Evolutionary conservation across 2,329 filamentous ascomycete genomes (phyloP), one percentile per base, ranked within the genome.

Genomic region (Scytalidium lignicola): DNA sequence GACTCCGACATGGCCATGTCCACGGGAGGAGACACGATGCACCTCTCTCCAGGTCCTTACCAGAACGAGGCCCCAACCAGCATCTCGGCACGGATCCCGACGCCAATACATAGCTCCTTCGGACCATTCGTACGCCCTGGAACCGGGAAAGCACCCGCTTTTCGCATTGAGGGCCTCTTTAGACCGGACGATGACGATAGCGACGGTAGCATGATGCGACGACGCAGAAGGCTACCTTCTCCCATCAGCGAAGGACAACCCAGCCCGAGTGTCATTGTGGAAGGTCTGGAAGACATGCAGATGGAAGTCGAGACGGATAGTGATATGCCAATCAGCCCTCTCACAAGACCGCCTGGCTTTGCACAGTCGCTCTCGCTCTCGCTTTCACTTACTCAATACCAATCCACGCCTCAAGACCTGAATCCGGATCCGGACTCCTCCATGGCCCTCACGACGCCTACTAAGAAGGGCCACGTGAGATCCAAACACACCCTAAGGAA

Each of bases 181-280:
- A 47, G 41, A 15, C 54, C 54, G n/a, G 57, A 59, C 41, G 59
- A 60, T n/a, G 55, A 62, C 47, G 56, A 52, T 40, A 44, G 56
- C 21, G 50, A 61, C 41, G 58, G 56, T 48, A 51, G 51, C 15
- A 37, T 37, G 15, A 56, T 64, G 39, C 50, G 53, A 41, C 55
- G 60, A 32, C 57, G 56, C 44, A 51, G 61, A 51, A 53, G 61
- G 42, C 48, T 67, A 26, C 65, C 65, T 1, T 65, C 60, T 42
- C 64, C 65, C 32, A 65, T 67, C 32, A 63, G 61, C 41, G 65
- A 67, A 51, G 63, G 59, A 13, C 60, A 64, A 47, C 56, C 56
- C 37, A 64, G 62, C 32, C 63, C 62, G 8, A 62, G 58, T 52
- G 41, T 60, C 3, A 61, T 64, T 37, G 49, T 61, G 13, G 54